Evolutionary conservation across 306 rosid genomes (phyloP), one percentile per base, ranked within the genome.

Genomic region (Sesbania bispinosa): DNA sequence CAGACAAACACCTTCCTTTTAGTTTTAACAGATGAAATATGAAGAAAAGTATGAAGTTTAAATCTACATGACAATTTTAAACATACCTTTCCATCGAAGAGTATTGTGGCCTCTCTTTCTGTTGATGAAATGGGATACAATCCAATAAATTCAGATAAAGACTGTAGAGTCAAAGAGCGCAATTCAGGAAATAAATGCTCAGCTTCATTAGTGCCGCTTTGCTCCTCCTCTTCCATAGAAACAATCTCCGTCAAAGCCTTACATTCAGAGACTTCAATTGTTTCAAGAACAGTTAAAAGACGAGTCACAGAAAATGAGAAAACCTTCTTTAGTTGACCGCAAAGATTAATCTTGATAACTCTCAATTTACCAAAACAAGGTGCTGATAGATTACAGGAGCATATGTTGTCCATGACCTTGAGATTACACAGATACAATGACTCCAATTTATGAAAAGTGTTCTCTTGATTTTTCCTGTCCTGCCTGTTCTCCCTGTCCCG

Each of bases 181-280:
- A 77, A 69, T 21, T 39, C 11, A 38, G 39, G 67, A 41, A 77
- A 51, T 9, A 4, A 1, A 27, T 38, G 6, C 24, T 53, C 2
- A 15, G 4, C 1, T 51, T 8, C 11, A 1, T 14, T 6, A 1
- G 20, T 2, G 24, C 20, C 16, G 5, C 52, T 33, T n/a, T 62
- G 45, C 0, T 4, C 0, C 23, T 32, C 61, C 0, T 4, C 0
- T 30, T 32, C 61, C 55, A 3, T 13, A 0, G 0, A 2, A 33
- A 83, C 79, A 61, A 79, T 62, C 21, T 38, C 54, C 42, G 52
- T 38, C 77, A 79, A 27, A 9, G 55, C 30, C 0, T 29, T 4
- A 30, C 87, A 83, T 6, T 79, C 51, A 29, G 80, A 79, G 48
- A 83, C 80, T 43, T 76, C 74, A 46, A 79, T 11, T 65, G 66